Conservation (phyloP, 1,284 basidiomycete genomes). For the Leccinum solheimii region DNA sequence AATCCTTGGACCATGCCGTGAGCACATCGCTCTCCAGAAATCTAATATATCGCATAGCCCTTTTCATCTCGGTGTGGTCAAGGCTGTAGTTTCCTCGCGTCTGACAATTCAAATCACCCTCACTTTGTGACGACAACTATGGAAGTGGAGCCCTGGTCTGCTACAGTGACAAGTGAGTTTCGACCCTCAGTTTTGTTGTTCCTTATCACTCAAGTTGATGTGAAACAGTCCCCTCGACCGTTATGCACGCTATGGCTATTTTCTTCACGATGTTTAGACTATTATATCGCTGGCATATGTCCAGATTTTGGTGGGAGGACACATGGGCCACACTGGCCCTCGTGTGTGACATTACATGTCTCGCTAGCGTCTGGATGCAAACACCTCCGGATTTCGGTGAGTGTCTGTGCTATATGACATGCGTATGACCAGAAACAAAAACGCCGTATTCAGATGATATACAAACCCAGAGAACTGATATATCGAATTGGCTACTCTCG, state of each 20-base stretch:
- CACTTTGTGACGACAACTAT: not conserved
- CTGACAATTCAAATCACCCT: not conserved
- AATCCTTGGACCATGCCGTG: constrained; percentile 7
- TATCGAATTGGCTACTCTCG: constrained; percentile 18
- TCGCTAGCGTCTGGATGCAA: constrained; percentile 23
- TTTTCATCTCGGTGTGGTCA: not conserved
- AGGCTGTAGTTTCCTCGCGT: not conserved
- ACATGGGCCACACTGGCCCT: constrained; percentile 28
- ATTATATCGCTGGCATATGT: constrained; percentile 21
- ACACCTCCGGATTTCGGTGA: not conserved
- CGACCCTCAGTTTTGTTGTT: not conserved
- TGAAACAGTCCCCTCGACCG: constrained; percentile 21
- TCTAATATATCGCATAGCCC: not conserved
- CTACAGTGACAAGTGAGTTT: constrained; percentile 16
- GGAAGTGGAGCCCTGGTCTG: constrained; percentile 8
- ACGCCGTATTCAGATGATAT: not conserved
- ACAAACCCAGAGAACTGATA: not conserved
- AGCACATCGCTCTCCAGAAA: constrained; percentile 1
- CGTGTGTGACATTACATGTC: constrained; percentile 22
- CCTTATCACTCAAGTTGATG: not conserved
- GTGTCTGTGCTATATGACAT: not conserved
- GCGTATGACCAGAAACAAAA: not conserved
- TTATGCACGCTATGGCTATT: constrained; percentile 19
- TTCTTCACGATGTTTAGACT: constrained; percentile 22
- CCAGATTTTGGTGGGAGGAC: constrained; percentile 29